Evolutionary conservation across 345 rosid genomes (phyloP).

Genomic region (Gossypium sturtianum): DNA sequence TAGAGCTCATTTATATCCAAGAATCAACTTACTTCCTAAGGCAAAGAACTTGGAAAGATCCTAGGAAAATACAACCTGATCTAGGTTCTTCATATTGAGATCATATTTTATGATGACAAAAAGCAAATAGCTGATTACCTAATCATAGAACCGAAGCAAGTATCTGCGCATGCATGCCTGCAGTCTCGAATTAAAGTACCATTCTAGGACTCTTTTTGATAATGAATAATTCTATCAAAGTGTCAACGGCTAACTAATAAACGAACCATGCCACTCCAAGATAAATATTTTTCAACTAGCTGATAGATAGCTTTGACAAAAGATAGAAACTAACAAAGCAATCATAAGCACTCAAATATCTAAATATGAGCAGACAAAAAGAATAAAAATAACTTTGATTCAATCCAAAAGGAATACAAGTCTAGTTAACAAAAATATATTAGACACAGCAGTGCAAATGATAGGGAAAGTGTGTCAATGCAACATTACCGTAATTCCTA

Average conservation of each 20-base stretch:
- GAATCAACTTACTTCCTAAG: background rate
- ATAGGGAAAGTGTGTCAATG: background rate
- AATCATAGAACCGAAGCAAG: background rate
- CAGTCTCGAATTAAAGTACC: background rate
- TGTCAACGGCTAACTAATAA: background rate
- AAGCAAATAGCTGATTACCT: background rate
- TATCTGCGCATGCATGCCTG: background rate
- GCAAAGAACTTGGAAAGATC: background rate
- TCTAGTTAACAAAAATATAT: background rate
- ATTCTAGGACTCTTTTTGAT: background rate
- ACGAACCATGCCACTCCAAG: background rate
- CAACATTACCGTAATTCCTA: constrained; percentile 14
- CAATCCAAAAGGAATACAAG: background rate
- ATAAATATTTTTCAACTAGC: background rate
- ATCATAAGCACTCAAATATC: background rate
- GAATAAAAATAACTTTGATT: background rate
- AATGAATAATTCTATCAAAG: too few relatives aligned
- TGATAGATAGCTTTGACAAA: background rate
- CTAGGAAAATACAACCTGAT: background rate
- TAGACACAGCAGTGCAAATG: background rate
- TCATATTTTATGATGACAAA: background rate
- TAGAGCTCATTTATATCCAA: background rate
- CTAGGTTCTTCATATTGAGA: background rate
- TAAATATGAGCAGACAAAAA: background rate
- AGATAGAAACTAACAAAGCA: background rate